Conservation (phyloP, 257 asterid genomes). For the Fraxinus cuspidata region DNA sequence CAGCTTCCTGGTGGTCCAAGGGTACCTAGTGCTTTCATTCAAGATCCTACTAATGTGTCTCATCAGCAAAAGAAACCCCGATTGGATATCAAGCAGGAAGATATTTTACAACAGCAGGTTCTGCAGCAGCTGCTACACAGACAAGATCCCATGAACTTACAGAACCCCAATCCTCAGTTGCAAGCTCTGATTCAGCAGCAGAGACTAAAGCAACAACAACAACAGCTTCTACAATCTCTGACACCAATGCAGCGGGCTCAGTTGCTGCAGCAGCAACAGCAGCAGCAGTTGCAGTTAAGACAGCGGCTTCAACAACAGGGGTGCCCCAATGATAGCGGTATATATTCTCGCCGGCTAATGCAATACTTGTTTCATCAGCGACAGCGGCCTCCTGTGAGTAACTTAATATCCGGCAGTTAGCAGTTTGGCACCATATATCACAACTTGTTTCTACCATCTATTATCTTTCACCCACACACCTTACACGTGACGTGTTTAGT, state of each 20-base stretch:
- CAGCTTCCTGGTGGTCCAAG: conserved; percentile 60
- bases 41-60: conserved; percentile 61
- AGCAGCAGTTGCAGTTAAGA: conserved; percentile 56
- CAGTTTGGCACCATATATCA: conserved; percentile 5
- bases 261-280: conserved; percentile 49
- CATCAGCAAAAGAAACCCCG: conserved; percentile 92
- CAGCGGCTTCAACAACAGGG: conserved; percentile 78
- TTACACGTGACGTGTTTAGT: neutral
- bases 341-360: conserved; percentile 92
- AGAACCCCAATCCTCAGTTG: conserved; percentile 72
- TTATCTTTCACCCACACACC: neutral
- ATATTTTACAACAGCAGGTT: conserved; percentile 78
- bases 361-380: conserved; percentile 92
- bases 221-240: conserved; percentile 78
- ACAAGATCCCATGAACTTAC: conserved; percentile 70
- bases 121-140: conserved; percentile 72
- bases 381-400: conserved; percentile 89
- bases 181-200: conserved; percentile 87
- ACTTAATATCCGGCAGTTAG: neutral
- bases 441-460: neutral
- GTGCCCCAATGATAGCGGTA: conserved; percentile 81
- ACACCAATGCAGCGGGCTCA: conserved; percentile 81
- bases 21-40: conserved; percentile 60
- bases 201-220: conserved; percentile 79
- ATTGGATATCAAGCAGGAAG: conserved; percentile 89